Conservation (phyloP, 106 monocot species). For the Allium fistulosum region DNA sequence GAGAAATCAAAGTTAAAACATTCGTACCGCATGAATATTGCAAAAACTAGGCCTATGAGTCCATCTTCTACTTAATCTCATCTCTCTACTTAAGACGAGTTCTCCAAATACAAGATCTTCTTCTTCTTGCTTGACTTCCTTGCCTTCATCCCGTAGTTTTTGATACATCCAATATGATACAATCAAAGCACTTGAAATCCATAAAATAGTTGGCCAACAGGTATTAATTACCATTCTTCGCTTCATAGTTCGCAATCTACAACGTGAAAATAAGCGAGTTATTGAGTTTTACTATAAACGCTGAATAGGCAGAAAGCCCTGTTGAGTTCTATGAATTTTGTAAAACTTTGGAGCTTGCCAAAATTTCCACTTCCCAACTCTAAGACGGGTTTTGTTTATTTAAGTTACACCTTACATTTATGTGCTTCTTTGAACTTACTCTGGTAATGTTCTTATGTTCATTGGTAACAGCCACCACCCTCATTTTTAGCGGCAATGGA, state of each 20-base stretch:
- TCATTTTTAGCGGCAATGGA: constrained; percentile 92
- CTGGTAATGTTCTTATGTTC: background rate
- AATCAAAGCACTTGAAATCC: constrained; percentile 66
- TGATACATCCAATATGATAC: constrained; percentile 88
- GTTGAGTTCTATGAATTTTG: constrained; percentile 78
- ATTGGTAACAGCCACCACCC: constrained; percentile 65
- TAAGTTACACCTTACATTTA: background rate
- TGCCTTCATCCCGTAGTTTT: constrained; percentile 15
- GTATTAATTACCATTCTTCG: constrained; percentile 13
- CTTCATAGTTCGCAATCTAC: background rate
- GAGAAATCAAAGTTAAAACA: too few species aligned
- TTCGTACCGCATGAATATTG: too few species aligned
- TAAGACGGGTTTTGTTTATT: constrained; percentile 48
- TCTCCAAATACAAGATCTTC: too few species aligned
- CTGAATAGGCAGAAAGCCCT: constrained; percentile 55
- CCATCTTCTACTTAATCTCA: too few species aligned
- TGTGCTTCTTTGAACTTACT: background rate
- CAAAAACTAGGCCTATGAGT: too few species aligned
- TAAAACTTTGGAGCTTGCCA: constrained; percentile 75
- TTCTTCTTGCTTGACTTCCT: too few species aligned
- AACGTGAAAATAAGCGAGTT: background rate
- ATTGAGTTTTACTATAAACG: background rate
- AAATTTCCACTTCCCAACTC: constrained; percentile 71
- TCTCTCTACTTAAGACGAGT: too few species aligned
- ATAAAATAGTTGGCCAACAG: constrained; percentile 72